Percentiles rank a stretch among this genome's conserved stretches.
Evolutionary conservation across 2,329 filamentous ascomycete species (phyloP).

Genomic region (Coniochaeta sp.): DNA sequence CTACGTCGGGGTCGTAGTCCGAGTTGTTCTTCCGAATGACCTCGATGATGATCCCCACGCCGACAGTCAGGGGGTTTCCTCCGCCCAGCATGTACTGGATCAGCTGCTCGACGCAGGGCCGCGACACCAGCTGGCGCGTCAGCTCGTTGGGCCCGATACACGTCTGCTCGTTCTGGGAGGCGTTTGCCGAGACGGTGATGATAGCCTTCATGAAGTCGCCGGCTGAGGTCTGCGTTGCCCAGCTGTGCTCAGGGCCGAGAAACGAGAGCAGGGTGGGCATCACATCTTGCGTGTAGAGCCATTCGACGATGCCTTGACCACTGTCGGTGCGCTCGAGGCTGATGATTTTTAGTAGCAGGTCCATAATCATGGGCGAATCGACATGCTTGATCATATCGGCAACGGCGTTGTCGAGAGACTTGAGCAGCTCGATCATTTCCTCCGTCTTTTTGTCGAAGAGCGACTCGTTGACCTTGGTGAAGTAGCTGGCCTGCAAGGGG

Average conservation of each 20-base stretch:
- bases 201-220: conserved; percentile 98
- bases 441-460: conserved; percentile 96
- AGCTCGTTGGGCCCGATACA: conserved; percentile 97
- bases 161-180: conserved; percentile 96
- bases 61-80: conserved; percentile 89
- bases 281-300: conserved; percentile 83
- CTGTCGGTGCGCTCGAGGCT: conserved; percentile 89
- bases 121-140: conserved; percentile 88
- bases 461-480: conserved; percentile 98
- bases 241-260: conserved; percentile 75
- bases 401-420: conserved; percentile 73
- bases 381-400: conserved; percentile 85
- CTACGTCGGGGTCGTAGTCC: conserved; percentile 91
- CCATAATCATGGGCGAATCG: conserved; percentile 98
- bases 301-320: conserved; percentile 92
- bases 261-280: conserved; percentile 84
- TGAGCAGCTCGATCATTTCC: conserved; percentile 90
- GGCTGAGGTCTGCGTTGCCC: conserved; percentile 90
- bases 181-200: conserved; percentile 97
- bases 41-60: conserved; percentile 95
- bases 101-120: conserved; percentile 74
- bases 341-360: conserved; percentile 91
- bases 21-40: conserved; percentile 99
- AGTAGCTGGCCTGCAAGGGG: conserved; percentile 91
- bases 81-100: conserved; percentile 87